Evolutionary conservation across 2,329 filamentous ascomycete genomes (phyloP), one percentile per base, ranked within the genome.

Genomic region (Botrytis deweyae): DNA sequence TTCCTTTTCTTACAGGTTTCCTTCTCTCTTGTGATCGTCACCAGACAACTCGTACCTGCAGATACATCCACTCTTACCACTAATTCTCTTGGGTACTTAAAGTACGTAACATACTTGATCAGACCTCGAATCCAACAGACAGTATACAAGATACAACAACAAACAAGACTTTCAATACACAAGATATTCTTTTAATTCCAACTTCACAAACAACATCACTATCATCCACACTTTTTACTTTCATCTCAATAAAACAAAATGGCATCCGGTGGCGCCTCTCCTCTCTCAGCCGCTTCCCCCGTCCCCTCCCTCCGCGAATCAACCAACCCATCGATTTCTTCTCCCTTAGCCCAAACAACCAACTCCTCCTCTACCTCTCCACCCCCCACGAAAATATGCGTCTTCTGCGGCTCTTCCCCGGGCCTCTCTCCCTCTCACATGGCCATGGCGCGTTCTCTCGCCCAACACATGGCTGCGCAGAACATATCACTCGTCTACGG

Each of bases 401-500:
- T 75, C 14, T 98, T 97, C 88, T 98, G 96, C 85, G 96, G 95
- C 81, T 90, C 96, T 70, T 91, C 89, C 14, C 83, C 88, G 25
- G 96, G 96, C 68, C 90, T 86, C 70, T 91, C 89, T 76, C 90
- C 93, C 22, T 87, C 87, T 7, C 93, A 98, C 83, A 84, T 97
- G 79, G 90, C 75, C 69, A 55, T 68, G 12, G 96, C 96, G 4
- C 91, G 91, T 58, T 84, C 89, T 44, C 90, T 98, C 22, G 95
- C 92, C 72, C 85, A 85, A 49, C 86, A 87, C 77, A 92, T 98
- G 84, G 92, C 94, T 81, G 87, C 88, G 69, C 88, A 92, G 80
- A 90, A 93, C 82, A 94, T 97, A 79, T 88, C 89, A 16, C 89
- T 99, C 10, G 94, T 98, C 77, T 99, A 98, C 83, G 96, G 96